Evolutionary conservation across 1,284 basidiomycete species (phyloP).

Genomic region (Coniferiporia sulphurascens): DNA sequence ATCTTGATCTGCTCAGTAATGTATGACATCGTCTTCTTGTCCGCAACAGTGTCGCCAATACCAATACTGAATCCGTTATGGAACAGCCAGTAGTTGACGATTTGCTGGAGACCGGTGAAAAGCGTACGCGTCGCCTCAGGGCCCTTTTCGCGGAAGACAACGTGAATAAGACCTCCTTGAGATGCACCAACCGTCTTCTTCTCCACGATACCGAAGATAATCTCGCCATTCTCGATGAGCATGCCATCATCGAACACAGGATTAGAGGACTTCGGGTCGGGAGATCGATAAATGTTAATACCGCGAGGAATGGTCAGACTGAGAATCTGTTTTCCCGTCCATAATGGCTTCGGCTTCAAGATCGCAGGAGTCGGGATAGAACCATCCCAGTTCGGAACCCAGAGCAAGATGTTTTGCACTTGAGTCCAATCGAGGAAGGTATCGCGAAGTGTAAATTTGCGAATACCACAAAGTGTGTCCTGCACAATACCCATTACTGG

Average conservation of each 20-base stretch:
- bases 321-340: conserved; percentile 97
- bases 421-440: conserved; percentile 90
- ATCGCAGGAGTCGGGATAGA: conserved; percentile 89
- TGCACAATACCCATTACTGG: conserved; percentile 99
- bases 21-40: conserved; percentile 79
- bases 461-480: conserved; percentile 96
- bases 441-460: conserved; percentile 96
- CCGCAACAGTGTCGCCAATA: conserved; percentile 98
- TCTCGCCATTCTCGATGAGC: conserved; percentile 95
- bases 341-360: conserved; percentile 94
- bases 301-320: conserved; percentile 93
- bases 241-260: conserved; percentile 92
- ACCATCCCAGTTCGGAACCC: conserved; percentile 98
- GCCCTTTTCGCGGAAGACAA: conserved; percentile 97
- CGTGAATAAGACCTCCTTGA: conserved; percentile 92
- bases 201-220: conserved; percentile 93
- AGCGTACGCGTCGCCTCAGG: conserved; percentile 89
- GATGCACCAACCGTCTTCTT: conserved; percentile 98
- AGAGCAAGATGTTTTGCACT: conserved; percentile 95
- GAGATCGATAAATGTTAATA: conserved; percentile 86
- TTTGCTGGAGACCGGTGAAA: conserved; percentile 91
- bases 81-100: conserved; percentile 98
- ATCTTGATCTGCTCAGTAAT: conserved; percentile 84
- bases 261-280: conserved; percentile 76
- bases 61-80: conserved; percentile 99